Conservation (phyloP, 1,284 basidiomycete species). For the Tausonia pullulans region DNA sequence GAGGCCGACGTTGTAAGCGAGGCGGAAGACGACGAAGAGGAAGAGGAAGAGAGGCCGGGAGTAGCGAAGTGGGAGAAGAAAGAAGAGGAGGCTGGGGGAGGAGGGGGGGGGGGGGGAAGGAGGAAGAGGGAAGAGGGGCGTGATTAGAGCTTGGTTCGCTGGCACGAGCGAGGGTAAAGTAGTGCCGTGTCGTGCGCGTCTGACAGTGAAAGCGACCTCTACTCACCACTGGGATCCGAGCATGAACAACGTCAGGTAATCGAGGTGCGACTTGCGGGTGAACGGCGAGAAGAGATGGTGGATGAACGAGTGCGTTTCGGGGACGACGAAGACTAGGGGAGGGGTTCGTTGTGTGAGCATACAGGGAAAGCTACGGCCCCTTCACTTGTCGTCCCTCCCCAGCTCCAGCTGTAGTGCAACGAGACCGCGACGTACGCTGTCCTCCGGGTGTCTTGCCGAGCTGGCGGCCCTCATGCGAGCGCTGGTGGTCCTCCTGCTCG, state of each 20-base stretch:
- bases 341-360: not conserved
- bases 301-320: slow-evolving; percentile 88
- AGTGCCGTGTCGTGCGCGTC: not conserved
- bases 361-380: not conserved
- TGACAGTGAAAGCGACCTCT: not conserved
- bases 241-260: slow-evolving; percentile 70
- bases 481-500: no score
- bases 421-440: not conserved
- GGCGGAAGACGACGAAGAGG: slow-evolving; percentile 88
- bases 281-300: slow-evolving; percentile 81
- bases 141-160: slow-evolving; percentile 41
- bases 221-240: slow-evolving; percentile 38
- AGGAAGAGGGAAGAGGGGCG: slow-evolving; percentile 47
- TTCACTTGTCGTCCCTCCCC: not conserved
- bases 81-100: slow-evolving; percentile 44
- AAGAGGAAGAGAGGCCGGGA: slow-evolving; percentile 53
- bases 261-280: slow-evolving; percentile 82
- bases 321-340: slow-evolving; percentile 73
- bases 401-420: no score
- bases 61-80: slow-evolving; percentile 30
- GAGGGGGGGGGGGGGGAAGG: slow-evolving; percentile 51
- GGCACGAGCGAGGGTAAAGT: slow-evolving; percentile 43
- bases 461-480: no score
- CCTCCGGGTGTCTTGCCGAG: no score
- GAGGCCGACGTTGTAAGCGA: slow-evolving; percentile 82